Conservation (phyloP, 805 yeast species). For the Candida nonsorbophila region DNA sequence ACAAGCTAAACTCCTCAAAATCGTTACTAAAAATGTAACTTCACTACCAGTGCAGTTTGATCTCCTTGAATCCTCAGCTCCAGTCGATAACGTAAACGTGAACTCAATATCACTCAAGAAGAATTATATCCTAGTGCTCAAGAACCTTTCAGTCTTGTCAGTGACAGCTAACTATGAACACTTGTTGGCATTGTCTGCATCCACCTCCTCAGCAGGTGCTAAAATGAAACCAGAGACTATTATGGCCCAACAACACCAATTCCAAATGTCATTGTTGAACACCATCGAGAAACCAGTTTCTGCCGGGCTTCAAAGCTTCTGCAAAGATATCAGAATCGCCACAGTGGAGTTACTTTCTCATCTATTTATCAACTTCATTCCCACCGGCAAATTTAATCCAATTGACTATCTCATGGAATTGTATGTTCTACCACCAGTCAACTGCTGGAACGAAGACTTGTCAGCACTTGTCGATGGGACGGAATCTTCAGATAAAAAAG, state of each 20-base stretch:
- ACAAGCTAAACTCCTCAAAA: conserved; percentile 28
- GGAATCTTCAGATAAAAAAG: conserved; percentile 13
- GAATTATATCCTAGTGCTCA: conserved; percentile 26
- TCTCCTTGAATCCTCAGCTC: conserved; percentile 10
- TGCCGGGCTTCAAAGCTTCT: conserved; percentile 25
- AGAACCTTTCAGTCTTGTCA: conserved; percentile 26
- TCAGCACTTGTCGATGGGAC: conserved; percentile 10
- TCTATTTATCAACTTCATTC: conserved; percentile 30
- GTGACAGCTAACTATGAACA: conserved; percentile 32
- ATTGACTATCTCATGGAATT: conserved; percentile 27
- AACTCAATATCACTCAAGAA: conserved; percentile 22
- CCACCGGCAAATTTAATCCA: conserved; percentile 31
- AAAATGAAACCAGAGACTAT: conserved; percentile 38
- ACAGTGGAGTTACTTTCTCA: conserved; percentile 30
- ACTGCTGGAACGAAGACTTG: conserved; percentile 23
- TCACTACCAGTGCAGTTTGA: conserved; percentile 14
- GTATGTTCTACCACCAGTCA: conserved; percentile 26
- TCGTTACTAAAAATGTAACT: conserved; percentile 22
- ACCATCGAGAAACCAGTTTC: conserved; percentile 24
- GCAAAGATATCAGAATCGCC: conserved; percentile 32
- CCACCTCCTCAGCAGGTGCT: conserved; percentile 28
- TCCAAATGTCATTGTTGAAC: conserved; percentile 23
- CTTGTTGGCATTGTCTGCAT: conserved; percentile 28
- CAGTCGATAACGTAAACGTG: conserved; percentile 2
- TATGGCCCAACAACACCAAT: conserved; percentile 35